These are phyloP conservation scores for Nothophoma quercina DNA, from an alignment of 2,329 filamentous ascomycete genomes.

Conservation along the genomic window DNA sequence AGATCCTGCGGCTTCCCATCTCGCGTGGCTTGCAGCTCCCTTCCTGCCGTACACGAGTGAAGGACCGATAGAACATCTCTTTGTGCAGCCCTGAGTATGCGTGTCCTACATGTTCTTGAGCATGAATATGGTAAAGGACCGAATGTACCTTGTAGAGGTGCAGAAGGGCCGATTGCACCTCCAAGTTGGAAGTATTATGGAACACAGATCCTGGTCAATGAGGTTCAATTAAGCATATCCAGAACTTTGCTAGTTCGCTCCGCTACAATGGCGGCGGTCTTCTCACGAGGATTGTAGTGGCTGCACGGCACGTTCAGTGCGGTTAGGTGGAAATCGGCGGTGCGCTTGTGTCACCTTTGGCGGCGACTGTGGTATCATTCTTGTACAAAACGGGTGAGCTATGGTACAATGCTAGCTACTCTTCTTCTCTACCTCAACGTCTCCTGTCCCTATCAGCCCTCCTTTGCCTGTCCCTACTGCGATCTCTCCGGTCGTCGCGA, in stretches of 20 bases:
- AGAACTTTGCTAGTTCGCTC: not conserved
- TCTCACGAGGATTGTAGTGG: not conserved
- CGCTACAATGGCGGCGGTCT: not conserved
- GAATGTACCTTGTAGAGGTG: not conserved
- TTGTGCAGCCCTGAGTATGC: no score
- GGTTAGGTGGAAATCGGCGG: not conserved
- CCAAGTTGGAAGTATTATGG: not conserved
- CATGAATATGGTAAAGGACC: not conserved
- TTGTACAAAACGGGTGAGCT: not conserved
- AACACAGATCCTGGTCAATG: not conserved
- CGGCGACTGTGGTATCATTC: slow-evolving; percentile 1
- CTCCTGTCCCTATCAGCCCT: slow-evolving; percentile 49
- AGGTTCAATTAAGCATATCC: slow-evolving; percentile 3
- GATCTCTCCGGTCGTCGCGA: slow-evolving; percentile 46
- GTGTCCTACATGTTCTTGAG: not conserved
- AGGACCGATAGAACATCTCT: no score
- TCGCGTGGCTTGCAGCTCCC: not conserved
- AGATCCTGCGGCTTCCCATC: no score
- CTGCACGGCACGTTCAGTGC: not conserved
- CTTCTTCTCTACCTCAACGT: slow-evolving; percentile 12
- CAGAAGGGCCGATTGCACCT: not conserved
- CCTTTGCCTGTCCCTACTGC: slow-evolving; percentile 52
- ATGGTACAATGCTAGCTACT: slow-evolving; percentile 1
- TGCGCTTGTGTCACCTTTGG: slow-evolving; percentile 4
- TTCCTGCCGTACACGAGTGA: not conserved